Percentiles rank a stretch among this genome's conserved stretches.
These are phyloP conservation scores for Pythium dissimile DNA, from an alignment of 352 stramenopile genomes.

Conservation along the genomic window DNA sequence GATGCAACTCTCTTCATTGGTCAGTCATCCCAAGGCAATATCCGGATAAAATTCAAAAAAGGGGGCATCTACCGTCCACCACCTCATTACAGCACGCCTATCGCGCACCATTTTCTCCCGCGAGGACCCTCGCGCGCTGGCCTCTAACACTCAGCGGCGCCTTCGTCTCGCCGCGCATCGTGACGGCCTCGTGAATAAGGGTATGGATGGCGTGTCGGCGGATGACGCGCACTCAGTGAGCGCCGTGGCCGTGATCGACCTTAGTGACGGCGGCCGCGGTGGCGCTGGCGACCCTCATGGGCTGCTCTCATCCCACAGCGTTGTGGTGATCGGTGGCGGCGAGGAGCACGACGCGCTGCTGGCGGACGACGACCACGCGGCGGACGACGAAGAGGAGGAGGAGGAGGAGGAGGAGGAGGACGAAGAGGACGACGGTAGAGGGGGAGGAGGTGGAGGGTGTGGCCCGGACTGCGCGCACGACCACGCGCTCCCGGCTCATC, in stretches of 20 bases:
- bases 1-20: not conserved
- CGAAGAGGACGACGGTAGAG: not conserved
- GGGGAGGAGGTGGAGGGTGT: not conserved
- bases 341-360: constrained; percentile 9
- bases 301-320: constrained; percentile 20
- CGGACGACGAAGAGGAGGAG: constrained; percentile 11
- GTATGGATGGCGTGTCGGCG: constrained; percentile 14
- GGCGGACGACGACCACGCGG: not conserved
- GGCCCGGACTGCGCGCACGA: constrained; percentile 16
- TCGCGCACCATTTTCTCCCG: not conserved
- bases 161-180: not conserved
- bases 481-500: constrained; percentile 7
- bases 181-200: not conserved
- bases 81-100: constrained; percentile 6
- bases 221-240: constrained; percentile 25
- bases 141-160: too few relatives aligned
- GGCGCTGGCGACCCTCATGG: constrained; percentile 16
- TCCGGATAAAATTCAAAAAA: not conserved
- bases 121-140: not conserved
- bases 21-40: not conserved
- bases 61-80: not conserved
- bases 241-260: constrained; percentile 27
- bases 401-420: constrained; percentile 20
- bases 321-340: constrained; percentile 27
- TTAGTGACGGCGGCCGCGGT: constrained; percentile 14